Evolutionary conservation across 202 grass and related monocot genomes (phyloP).

Genomic region (Carex sylvatica): DNA sequence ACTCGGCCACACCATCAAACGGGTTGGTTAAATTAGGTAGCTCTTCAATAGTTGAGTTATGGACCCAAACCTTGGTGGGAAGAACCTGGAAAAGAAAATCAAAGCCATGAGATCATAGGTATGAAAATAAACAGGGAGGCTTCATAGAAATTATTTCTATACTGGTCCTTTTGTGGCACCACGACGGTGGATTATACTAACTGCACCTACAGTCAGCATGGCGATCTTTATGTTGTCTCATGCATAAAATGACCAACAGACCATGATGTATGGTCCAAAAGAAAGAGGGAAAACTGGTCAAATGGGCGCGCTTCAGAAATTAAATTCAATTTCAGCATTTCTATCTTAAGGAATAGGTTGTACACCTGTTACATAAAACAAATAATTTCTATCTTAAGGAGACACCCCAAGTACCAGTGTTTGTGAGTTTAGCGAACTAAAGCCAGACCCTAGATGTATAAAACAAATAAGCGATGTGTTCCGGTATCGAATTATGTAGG

Average conservation of each 20-base stretch:
- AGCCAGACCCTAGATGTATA: not conserved
- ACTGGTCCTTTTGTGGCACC: not conserved
- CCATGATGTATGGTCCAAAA: not conserved
- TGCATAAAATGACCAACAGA: not conserved
- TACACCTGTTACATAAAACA: not conserved
- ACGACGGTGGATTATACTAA: not conserved
- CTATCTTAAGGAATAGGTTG: not conserved
- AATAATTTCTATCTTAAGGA: not conserved
- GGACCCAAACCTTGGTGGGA: constrained; percentile 30
- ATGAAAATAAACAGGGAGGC: not conserved
- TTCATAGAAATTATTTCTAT: not conserved
- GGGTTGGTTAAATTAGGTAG: constrained; percentile 29
- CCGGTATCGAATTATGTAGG: not conserved
- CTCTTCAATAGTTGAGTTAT: constrained; percentile 29
- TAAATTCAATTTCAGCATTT: not conserved
- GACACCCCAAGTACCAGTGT: not conserved
- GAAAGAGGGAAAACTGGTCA: no score
- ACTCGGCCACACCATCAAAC: constrained; percentile 27
- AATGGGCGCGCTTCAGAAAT: not conserved
- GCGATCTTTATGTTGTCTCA: not conserved
- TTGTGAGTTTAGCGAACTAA: not conserved
- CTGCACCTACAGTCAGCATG: not conserved
- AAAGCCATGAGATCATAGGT: not conserved
- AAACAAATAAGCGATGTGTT: not conserved
- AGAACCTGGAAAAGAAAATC: constrained; percentile 34